Conservation (phyloP, 169 alveolate genomes). For the Babesia gibsoni region DNA sequence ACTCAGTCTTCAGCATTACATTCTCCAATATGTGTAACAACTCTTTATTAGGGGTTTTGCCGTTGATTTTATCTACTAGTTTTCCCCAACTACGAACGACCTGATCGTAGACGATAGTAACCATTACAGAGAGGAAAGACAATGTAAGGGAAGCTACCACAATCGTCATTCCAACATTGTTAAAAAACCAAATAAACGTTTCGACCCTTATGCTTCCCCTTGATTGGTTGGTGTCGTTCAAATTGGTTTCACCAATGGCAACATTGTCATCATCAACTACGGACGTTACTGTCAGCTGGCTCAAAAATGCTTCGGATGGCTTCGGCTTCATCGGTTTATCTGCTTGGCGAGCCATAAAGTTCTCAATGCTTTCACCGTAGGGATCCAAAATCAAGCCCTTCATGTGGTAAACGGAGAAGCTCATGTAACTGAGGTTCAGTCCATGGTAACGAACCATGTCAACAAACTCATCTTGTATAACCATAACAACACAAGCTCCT, state of each 20-base stretch:
- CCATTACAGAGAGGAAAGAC: slow-evolving; percentile 25
- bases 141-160: slow-evolving; percentile 10
- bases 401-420: slow-evolving; percentile 7
- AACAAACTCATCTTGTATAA: slow-evolving; percentile 16
- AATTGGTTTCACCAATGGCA: neutral
- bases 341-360: neutral
- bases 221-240: slow-evolving; percentile 8
- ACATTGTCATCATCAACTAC: neutral
- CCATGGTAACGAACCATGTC: slow-evolving; percentile 11
- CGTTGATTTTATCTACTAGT: neutral
- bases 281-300: too few relatives aligned
- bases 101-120: slow-evolving; percentile 45
- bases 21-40: neutral
- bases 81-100: slow-evolving; percentile 47
- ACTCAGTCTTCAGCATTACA: neutral
- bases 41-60: neutral
- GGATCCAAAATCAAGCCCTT: neutral
- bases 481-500: slow-evolving; percentile 31
- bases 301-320: too few relatives aligned
- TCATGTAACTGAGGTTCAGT: neutral
- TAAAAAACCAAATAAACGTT: slow-evolving; percentile 52
- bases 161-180: slow-evolving; percentile 36
- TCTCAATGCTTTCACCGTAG: neutral
- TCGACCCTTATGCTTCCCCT: slow-evolving; percentile 8
- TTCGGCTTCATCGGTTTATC: neutral